phyloP scores from a whole-genome alignment of 495 filamentous ascomycete species.

The Trichocladium uniseriatum region DNA sequence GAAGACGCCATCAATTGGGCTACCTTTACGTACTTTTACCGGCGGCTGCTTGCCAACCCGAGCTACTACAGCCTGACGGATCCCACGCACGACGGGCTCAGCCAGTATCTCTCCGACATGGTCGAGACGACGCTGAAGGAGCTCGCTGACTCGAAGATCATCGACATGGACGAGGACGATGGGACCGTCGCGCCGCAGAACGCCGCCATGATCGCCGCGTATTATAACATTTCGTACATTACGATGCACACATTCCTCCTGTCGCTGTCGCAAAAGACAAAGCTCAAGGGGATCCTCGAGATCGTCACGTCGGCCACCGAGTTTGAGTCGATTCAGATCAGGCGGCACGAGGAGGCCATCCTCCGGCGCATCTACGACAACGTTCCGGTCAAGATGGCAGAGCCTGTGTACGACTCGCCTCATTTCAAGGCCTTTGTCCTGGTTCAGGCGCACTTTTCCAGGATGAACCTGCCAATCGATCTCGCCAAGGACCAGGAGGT shows the following conservation, averaged over 20 bases:
- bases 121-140: slow-evolving; percentile 92
- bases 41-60: slow-evolving; percentile 90
- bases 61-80: slow-evolving; percentile 91
- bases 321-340: slow-evolving; percentile 90
- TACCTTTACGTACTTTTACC: slow-evolving; percentile 98
- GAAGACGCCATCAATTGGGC: slow-evolving; percentile 98
- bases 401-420: slow-evolving; percentile 78
- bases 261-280: slow-evolving; percentile 79
- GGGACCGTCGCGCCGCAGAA: slow-evolving; percentile 85
- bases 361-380: slow-evolving; percentile 90
- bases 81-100: slow-evolving; percentile 84
- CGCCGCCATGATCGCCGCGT: slow-evolving; percentile 93
- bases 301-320: slow-evolving; percentile 96
- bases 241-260: slow-evolving; percentile 99
- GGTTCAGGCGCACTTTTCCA: slow-evolving; percentile 92
- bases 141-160: slow-evolving; percentile 85
- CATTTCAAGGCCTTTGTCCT: slow-evolving; percentile 98
- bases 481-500: slow-evolving; percentile 94
- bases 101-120: slow-evolving; percentile 87
- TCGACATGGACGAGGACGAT: slow-evolving; percentile 94
- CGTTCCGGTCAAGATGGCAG: slow-evolving; percentile 86
- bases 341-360: slow-evolving; percentile 82
- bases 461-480: slow-evolving; percentile 92
- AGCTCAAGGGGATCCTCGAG: slow-evolving; percentile 91
- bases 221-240: slow-evolving; percentile 98